Percentiles rank a stretch among this genome's conserved stretches.
phyloP scores from a whole-genome alignment of 2,329 filamentous ascomycete genomes.

The Aspergillus novofumigatus region DNA sequence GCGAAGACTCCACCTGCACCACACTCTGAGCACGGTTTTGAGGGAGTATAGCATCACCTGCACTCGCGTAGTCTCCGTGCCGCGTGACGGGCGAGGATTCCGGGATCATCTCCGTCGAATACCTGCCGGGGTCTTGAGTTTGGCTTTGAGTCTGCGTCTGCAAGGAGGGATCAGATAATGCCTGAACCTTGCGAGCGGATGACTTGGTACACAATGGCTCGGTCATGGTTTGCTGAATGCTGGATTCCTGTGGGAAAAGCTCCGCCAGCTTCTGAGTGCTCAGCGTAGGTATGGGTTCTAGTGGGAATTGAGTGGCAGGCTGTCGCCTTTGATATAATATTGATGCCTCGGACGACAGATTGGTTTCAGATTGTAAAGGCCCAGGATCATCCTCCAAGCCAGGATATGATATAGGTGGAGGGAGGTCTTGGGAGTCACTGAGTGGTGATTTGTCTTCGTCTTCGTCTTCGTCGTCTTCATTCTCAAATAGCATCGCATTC shows the following conservation, averaged over 20 bases:
- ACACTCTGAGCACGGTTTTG: conserved; percentile 23
- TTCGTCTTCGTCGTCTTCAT: conserved; percentile 4
- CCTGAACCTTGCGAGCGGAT: neutral
- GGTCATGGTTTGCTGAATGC: conserved; percentile 11
- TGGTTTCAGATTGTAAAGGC: conserved; percentile 21
- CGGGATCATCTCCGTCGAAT: conserved; percentile 33
- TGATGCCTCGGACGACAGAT: conserved; percentile 33
- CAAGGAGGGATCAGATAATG: conserved; percentile 3
- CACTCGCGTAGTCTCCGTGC: conserved; percentile 9
- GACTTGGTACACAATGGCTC: conserved; percentile 7
- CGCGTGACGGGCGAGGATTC: conserved; percentile 36
- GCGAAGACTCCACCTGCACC: conserved; percentile 41
- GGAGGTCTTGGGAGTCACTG: conserved; percentile 31
- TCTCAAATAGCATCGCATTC: neutral
- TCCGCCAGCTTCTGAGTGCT: conserved; percentile 36
- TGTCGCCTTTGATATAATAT: conserved; percentile 35
- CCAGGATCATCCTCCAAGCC: conserved; percentile 21
- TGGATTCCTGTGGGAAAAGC: conserved; percentile 32
- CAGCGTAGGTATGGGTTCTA: conserved; percentile 32
- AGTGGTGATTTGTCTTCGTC: conserved; percentile 10
- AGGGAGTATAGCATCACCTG: conserved; percentile 10
- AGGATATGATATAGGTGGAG: conserved; percentile 20
- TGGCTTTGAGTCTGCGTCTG: conserved; percentile 20
- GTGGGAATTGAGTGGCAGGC: conserved; percentile 34
- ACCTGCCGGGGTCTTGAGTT: conserved; percentile 16